Conservation (phyloP, 768 basidiomycete species). For the Leccinum barrowsii region DNA sequence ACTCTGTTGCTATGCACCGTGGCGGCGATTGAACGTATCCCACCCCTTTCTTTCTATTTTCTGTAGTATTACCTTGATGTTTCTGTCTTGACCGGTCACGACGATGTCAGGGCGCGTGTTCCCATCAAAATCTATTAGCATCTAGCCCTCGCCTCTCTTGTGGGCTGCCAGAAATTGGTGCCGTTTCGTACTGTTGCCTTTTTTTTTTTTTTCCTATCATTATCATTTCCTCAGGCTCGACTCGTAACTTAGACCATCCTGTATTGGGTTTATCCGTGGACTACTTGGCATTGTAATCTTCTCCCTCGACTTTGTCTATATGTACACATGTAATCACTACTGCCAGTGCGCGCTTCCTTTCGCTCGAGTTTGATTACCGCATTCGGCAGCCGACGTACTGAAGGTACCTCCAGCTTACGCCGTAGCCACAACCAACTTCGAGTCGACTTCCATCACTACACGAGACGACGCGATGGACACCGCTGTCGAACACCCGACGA, state of each 20-base stretch:
- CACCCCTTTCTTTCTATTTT: not conserved
- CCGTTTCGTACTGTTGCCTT: not conserved
- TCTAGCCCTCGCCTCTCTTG: not conserved
- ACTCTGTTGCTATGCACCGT: not conserved
- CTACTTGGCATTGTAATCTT: conserved; percentile 7
- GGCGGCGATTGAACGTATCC: conserved; percentile 9
- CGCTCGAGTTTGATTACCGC: not conserved
- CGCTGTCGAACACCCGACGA: conserved; percentile 68
- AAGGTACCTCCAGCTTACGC: not conserved
- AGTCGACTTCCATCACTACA: not conserved
- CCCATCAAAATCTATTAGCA: conserved; percentile 54
- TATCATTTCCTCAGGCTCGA: not conserved
- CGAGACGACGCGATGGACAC: conserved; percentile 22
- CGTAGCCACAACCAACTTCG: not conserved
- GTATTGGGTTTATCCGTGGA: not conserved
- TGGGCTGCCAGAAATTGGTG: not conserved
- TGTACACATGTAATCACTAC: not conserved
- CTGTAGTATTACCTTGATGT: conserved; percentile 70
- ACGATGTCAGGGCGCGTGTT: conserved; percentile 58
- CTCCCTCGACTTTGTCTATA: not conserved
- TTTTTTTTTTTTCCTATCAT: not conserved
- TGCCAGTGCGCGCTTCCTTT: too few relatives aligned
- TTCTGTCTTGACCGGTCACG: conserved; percentile 62
- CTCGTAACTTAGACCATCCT: conserved; percentile 2
- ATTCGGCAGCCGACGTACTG: conserved; percentile 1